Base-by-base conservation (phyloP, 192 early-diverging fungal species). In the Entomortierella lignicola region DNA sequence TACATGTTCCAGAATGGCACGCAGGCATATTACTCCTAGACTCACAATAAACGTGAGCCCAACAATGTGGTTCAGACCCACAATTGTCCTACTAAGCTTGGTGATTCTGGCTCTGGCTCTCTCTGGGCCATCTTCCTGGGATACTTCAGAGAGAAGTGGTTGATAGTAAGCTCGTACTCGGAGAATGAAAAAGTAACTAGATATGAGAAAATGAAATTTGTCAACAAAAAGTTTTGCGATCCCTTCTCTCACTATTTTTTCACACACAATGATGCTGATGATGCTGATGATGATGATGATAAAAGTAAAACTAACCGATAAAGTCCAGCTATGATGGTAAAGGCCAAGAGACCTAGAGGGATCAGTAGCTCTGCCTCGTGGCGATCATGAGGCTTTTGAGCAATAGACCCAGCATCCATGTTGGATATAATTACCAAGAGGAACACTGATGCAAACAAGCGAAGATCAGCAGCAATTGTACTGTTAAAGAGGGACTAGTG, bases 1-100 rank as follows among this genome's bases (percentile, higher is more conserved):
- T 41, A 70, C 23, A n/a, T 71, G 52, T 25, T 83, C 81, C 8
- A 82, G 32, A 17, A 88, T 69, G 2, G 82, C 81, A 17, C 81
- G 82, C 21, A 69, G 1, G 12, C 81, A 72, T 25, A 85, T 67
- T 29, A 83, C 63, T 4, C 37, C 62, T 8, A 83, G 62, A 53
- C 72, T 83, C 10, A 51, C 71, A 0, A 88, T n/a, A 69, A 72
- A 84, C 27, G 71, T 75, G 39, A 66, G 17, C 2, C 63, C 50
- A 21, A 88, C 63, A 8, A 81, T 12, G 13, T 81, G 41, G 20
- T 65, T 70, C 25, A 85, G 34, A 3, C 31, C 21, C 2, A 81
- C 31, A 31, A 88, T 73, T 31, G 66, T 37, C 37, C 61, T 60
- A 23, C 69, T 52, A 15, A 88, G 58, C 12, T 71, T 50, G 0